Evolutionary conservation across 2,329 filamentous ascomycete genomes (phyloP).

Genomic region (Xylariomycetidae sp.): DNA sequence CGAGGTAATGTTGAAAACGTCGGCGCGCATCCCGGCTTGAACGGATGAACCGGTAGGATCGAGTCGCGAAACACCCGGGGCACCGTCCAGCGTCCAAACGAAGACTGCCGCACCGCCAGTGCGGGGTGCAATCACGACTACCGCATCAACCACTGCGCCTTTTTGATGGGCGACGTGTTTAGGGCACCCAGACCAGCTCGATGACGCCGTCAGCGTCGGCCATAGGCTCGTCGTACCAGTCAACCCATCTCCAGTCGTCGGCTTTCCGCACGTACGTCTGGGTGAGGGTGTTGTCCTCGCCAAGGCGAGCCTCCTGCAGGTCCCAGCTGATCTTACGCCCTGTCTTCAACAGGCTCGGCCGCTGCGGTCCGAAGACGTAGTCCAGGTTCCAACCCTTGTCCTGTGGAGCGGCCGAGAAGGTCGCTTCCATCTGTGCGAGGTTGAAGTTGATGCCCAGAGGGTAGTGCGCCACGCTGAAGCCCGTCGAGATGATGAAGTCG

Average conservation of each 20-base stretch:
- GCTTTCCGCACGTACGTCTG: constrained; percentile 49
- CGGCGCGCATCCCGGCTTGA: no score
- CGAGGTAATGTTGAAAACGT: no score
- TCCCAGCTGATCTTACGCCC: constrained; percentile 50
- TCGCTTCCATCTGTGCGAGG: constrained; percentile 44
- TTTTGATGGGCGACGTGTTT: constrained; percentile 9
- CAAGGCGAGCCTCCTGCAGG: constrained; percentile 41
- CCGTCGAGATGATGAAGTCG: constrained; percentile 50
- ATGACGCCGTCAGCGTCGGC: constrained; percentile 48
- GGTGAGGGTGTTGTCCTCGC: constrained; percentile 42
- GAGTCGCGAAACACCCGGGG: no score
- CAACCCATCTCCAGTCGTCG: constrained; percentile 48
- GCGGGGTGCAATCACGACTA: constrained; percentile 13
- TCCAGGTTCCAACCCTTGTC: constrained; percentile 46
- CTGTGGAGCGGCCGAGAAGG: constrained; percentile 42
- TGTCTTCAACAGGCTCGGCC: constrained; percentile 40
- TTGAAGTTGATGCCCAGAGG: constrained; percentile 44
- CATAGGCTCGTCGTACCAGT: constrained; percentile 40
- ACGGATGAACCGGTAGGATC: no score
- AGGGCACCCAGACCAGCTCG: constrained; percentile 51
- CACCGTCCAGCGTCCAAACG: no score
- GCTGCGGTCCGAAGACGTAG: constrained; percentile 44
- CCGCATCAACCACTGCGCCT: constrained; percentile 6
- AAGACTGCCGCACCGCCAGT: constrained; percentile 15
- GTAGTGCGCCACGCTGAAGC: constrained; percentile 55